Evolutionary conservation across 495 filamentous ascomycete genomes (phyloP).

Genomic region (Patellaria atrata): DNA sequence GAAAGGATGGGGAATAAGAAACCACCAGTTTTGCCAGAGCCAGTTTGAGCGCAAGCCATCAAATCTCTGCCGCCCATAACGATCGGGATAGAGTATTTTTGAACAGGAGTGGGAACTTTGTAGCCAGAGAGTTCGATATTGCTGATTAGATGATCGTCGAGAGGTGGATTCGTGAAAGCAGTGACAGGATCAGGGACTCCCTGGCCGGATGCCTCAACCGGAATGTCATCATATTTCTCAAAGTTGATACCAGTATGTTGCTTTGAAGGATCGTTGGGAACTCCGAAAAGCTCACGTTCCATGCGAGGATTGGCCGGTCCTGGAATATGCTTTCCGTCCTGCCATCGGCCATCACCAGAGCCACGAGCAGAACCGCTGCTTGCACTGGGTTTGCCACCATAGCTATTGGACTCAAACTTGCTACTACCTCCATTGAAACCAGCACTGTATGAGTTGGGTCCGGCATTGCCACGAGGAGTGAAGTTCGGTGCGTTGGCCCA

Average conservation of each 20-base stretch:
- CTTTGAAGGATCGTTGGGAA: slow-evolving; percentile 83
- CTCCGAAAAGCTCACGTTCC: slow-evolving; percentile 92
- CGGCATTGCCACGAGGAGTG: slow-evolving; percentile 39
- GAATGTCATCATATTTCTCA: slow-evolving; percentile 98
- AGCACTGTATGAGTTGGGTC: slow-evolving; percentile 14
- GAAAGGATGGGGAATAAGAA: slow-evolving; percentile 98
- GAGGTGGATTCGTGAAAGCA: slow-evolving; percentile 80
- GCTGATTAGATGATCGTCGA: slow-evolving; percentile 76
- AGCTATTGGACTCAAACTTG: slow-evolving; percentile 51
- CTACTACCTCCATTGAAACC: slow-evolving; percentile 8
- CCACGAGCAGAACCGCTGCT: slow-evolving; percentile 45
- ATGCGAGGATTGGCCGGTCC: slow-evolving; percentile 75
- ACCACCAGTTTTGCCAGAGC: slow-evolving; percentile 98
- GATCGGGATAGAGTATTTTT: slow-evolving; percentile 97
- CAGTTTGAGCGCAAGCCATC: slow-evolving; percentile 98
- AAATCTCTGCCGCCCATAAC: slow-evolving; percentile 92
- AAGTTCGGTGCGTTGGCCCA: slow-evolving; percentile 57
- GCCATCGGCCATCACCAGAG: slow-evolving; percentile 89
- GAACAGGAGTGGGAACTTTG: slow-evolving; percentile 86
- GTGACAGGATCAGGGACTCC: slow-evolving; percentile 86
- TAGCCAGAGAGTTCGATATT: slow-evolving; percentile 93
- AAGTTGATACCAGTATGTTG: slow-evolving; percentile 98
- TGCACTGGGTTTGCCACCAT: slow-evolving; percentile 47
- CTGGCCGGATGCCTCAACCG: slow-evolving; percentile 89
- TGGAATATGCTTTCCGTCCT: slow-evolving; percentile 88